phyloP scores from a whole-genome alignment of 192 early-diverging fungal genomes.

The Paraglomus brasilianum region DNA sequence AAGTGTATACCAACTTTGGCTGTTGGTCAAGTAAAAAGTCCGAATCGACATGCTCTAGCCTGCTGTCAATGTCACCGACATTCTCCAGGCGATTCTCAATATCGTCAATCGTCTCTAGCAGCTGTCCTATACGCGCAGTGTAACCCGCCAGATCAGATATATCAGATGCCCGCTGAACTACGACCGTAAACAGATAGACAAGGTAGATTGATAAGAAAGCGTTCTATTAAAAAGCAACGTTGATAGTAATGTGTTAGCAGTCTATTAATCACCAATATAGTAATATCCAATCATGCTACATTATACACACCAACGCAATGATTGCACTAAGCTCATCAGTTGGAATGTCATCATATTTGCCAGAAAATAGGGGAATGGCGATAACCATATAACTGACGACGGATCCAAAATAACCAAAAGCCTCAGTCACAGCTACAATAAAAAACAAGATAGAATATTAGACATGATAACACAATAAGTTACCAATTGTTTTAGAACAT shows the following conservation, averaged over 20 bases:
- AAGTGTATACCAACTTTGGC: slow-evolving; percentile 24
- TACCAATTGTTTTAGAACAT: slow-evolving; percentile 24
- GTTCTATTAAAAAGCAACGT: slow-evolving; percentile 40
- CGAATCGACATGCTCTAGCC: slow-evolving; percentile 15
- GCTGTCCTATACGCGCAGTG: slow-evolving; percentile 73
- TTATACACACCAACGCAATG: slow-evolving; percentile 59
- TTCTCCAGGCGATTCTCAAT: slow-evolving; percentile 50
- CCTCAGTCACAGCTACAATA: slow-evolving; percentile 52
- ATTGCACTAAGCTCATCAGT: slow-evolving; percentile 70
- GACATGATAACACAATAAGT: not conserved
- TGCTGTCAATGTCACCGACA: slow-evolving; percentile 43
- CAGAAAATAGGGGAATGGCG: slow-evolving; percentile 77
- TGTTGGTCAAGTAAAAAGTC: not conserved
- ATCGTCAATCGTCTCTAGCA: slow-evolving; percentile 70
- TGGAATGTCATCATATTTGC: slow-evolving; percentile 70
- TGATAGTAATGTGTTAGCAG: not conserved
- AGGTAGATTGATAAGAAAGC: slow-evolving; percentile 86
- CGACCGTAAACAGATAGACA: slow-evolving; percentile 69
- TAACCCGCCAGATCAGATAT: slow-evolving; percentile 82
- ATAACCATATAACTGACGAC: slow-evolving; percentile 81
- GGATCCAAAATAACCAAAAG: slow-evolving; percentile 74
- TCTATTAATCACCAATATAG: not conserved
- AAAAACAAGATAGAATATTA: not conserved
- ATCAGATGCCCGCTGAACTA: slow-evolving; percentile 68
- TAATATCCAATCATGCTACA: not conserved